Evolutionary conservation across 106 monocot genomes (phyloP), one percentile per base, ranked within the genome.

Genomic region (Iris macrosiphon): DNA sequence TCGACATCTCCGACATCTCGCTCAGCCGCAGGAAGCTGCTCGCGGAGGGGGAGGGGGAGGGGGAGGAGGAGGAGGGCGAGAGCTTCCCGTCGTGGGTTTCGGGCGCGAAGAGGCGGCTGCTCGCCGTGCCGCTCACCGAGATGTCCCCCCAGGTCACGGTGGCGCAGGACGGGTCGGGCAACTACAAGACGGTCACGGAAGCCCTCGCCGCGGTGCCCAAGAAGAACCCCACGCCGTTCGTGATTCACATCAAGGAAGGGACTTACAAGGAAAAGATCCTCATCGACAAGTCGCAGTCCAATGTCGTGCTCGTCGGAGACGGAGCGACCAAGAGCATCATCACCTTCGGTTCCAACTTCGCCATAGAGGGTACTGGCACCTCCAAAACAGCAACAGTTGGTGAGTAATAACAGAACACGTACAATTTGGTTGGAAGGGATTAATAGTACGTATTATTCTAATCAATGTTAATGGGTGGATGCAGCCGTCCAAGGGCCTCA

Each of bases 1-100:
- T 77, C 60, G 33, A 77, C 16, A 4, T 77, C 1, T 66, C 77
- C n/a, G n/a, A n/a, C n/a, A n/a, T n/a, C n/a, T n/a, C n/a, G n/a
- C n/a, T n/a, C n/a, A n/a, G n/a, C n/a, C n/a, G n/a, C n/a, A n/a
- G n/a, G n/a, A n/a, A n/a, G n/a, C n/a, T n/a, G n/a, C n/a, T n/a
- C n/a, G n/a, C n/a, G n/a, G 43, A 23, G 34, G 34, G 7, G 34
- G 4, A 10, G 34, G 4, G 34, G 34, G 7, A 35, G 34, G 34
- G 7, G 34, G 4, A 6, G 4, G 34, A 35, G 4, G 34, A 35
- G 34, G 5, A 17, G 18, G 44, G 2, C 11, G 16, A 29, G 12
- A 54, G 40, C 23, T 28, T 40, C 10, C 62, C 70, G 1, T 18
- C 6, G 44, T 70, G 70, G 70, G 26, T 70, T 11, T 35, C 10